Evolutionary conservation across 2,329 filamentous ascomycete species (phyloP), one percentile per base, ranked within the genome.

Genomic region (Fusarium acutatum): DNA sequence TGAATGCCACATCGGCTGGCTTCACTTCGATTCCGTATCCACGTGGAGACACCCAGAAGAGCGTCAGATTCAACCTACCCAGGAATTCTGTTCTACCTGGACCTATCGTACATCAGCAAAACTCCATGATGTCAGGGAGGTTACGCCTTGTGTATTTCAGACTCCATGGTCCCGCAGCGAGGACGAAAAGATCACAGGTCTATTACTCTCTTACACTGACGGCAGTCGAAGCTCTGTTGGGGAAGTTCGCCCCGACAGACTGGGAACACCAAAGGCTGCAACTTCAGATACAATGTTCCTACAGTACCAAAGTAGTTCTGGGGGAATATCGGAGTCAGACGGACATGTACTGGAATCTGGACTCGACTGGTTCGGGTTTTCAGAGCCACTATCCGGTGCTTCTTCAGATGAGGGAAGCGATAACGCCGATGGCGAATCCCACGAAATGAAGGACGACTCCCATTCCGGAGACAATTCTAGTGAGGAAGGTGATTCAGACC

Each of bases 61-160:
- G 28, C n/a, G 18, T 4, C 7, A 4, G 4, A 4, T 28, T 7
- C 32, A n/a, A n/a, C n/a, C n/a, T n/a, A n/a, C n/a, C n/a, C n/a
- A n/a, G n/a, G n/a, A n/a, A n/a, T n/a, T n/a, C n/a, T n/a, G n/a
- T n/a, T n/a, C n/a, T n/a, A n/a, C n/a, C n/a, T n/a, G n/a, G n/a
- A n/a, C n/a, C n/a, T n/a, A n/a, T 24, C 17, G 26, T 22, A 32
- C 57, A 26, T 60, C 57, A 0, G 44, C 44, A 6, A 50, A 7
- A 11, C 3, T 60, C 2, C n/a, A 43, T 3, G 30, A 8, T 0
- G 46, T 61, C 2, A 61, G 30, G 5, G 30, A 53, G 30, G 8
- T 61, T 15, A 53, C 35, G 1, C 37, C 57, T 15, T 60, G 22
- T n/a, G n/a, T n/a, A n/a, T n/a, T n/a, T n/a, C n/a, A n/a, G n/a